Percentiles rank a stretch among this genome's conserved stretches.
Conservation (phyloP, 1,284 basidiomycete species). For the Leccinum griseonigrum region DNA sequence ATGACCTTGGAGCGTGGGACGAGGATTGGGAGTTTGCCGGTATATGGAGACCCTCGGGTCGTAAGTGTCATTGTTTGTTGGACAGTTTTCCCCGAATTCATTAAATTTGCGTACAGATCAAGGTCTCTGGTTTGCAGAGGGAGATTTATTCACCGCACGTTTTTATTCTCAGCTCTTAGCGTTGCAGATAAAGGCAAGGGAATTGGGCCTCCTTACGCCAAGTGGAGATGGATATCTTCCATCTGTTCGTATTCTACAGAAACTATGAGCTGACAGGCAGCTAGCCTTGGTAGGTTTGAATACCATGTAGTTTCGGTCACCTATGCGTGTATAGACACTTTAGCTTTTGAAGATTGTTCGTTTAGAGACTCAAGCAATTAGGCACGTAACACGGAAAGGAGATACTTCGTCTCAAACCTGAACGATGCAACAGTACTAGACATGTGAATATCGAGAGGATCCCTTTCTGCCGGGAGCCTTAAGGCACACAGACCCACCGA, state of each 20-base stretch:
- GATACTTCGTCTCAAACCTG: no score
- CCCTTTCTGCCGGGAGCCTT: no score
- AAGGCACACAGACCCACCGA: no score
- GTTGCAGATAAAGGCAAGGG: constrained; percentile 11
- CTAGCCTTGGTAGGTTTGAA: neutral
- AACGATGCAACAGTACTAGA: neutral
- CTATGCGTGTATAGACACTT: neutral
- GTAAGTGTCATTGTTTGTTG: constrained; percentile 1
- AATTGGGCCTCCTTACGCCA: constrained; percentile 8
- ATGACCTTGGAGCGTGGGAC: constrained; percentile 16
- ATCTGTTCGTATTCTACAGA: neutral
- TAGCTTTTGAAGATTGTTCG: no score
- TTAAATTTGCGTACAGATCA: constrained; percentile 2
- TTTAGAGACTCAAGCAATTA: no score
- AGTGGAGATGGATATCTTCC: neutral
- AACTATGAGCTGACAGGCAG: neutral
- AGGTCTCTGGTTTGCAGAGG: constrained; percentile 16
- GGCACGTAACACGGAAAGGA: no score
- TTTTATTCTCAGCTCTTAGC: constrained; percentile 13
- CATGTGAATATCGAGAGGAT: no score
- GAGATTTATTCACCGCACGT: constrained; percentile 13
- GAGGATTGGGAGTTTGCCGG: constrained; percentile 13
- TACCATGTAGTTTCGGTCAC: neutral
- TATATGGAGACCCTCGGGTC: constrained; percentile 15
- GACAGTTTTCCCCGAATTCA: neutral